Conservation (phyloP, 768 basidiomycete genomes). For the Botryobasidium botryosum region DNA sequence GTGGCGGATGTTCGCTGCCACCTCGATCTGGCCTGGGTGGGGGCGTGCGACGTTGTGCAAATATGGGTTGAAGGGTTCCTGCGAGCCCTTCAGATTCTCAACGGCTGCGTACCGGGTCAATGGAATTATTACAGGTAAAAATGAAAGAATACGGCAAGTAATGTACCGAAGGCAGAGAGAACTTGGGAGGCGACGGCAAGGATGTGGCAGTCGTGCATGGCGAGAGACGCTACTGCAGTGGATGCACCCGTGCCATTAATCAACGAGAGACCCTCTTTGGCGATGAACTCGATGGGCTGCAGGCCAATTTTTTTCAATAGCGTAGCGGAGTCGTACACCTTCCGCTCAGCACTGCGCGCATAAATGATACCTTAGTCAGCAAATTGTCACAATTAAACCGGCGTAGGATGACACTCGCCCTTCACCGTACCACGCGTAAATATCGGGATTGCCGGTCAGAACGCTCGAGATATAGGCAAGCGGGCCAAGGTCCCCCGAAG, state of each 20-base stretch:
- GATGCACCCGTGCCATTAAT: constrained; percentile 16
- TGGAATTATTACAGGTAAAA: too few relatives aligned
- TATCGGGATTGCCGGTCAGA: constrained; percentile 15
- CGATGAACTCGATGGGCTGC: constrained; percentile 12
- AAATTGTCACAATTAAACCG: too few relatives aligned
- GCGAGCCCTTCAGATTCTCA: constrained; percentile 17
- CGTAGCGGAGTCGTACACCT: too few relatives aligned
- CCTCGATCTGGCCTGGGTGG: constrained; percentile 18
- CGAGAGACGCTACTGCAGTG: constrained; percentile 14
- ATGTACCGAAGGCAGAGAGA: background rate
- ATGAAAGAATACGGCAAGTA: too few relatives aligned
- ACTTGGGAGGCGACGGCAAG: constrained; percentile 14
- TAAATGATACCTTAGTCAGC: too few relatives aligned
- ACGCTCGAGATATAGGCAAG: constrained; percentile 17
- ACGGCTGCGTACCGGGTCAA: too few relatives aligned
- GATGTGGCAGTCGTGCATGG: constrained; percentile 14
- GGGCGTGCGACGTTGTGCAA: constrained; percentile 18
- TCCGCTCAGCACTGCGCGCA: too few relatives aligned
- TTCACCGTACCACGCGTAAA: constrained; percentile 12
- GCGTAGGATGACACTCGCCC: too few relatives aligned
- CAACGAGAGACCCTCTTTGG: constrained; percentile 19
- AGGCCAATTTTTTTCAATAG: too few relatives aligned
- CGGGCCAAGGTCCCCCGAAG: constrained; percentile 17
- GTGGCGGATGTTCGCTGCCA: constrained; percentile 15
- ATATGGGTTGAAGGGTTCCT: constrained; percentile 16